Percentiles rank a stretch among this genome's conserved stretches.
Evolutionary conservation across 2,329 filamentous ascomycete genomes (phyloP).

Genomic region (Dactylonectria estremocensis): DNA sequence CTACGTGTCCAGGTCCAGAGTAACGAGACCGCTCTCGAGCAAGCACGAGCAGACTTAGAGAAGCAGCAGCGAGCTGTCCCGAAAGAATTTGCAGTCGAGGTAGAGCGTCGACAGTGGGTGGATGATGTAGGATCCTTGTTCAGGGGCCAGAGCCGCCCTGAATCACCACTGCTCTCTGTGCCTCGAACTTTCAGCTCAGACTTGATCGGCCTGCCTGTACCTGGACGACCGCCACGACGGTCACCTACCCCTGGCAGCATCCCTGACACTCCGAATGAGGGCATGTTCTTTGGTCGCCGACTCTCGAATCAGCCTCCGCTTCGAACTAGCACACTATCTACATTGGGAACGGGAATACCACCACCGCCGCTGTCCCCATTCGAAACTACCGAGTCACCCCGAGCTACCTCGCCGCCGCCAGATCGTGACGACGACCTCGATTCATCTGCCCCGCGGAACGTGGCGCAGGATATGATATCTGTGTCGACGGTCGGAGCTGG

Average conservation of each 20-base stretch:
- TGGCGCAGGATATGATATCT: conserved; percentile 87
- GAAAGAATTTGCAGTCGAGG: conserved; percentile 55
- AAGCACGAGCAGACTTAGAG: conserved; percentile 66
- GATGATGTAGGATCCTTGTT: conserved; percentile 64
- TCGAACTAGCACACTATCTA: conserved; percentile 59
- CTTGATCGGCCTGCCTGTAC: conserved; percentile 62
- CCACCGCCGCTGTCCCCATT: conserved; percentile 64
- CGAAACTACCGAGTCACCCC: conserved; percentile 56
- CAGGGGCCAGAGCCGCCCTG: conserved; percentile 66
- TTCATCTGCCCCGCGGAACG: conserved; percentile 75
- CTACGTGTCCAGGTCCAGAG: conserved; percentile 77
- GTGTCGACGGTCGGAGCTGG: conserved; percentile 92
- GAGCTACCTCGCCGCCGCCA: conserved; percentile 58
- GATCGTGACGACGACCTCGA: conserved; percentile 67
- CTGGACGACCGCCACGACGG: conserved; percentile 52
- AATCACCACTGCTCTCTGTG: conserved; percentile 67
- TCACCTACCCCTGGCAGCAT: conserved; percentile 65
- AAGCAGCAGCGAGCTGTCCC: conserved; percentile 58
- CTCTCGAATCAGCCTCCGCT: conserved; percentile 64
- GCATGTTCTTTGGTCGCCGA: conserved; percentile 61
- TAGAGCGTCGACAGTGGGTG: conserved; percentile 65
- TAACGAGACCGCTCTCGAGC: conserved; percentile 74
- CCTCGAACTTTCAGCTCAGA: conserved; percentile 70
- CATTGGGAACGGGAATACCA: conserved; percentile 54
- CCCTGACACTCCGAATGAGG: conserved; percentile 57